Evolutionary conservation across 768 basidiomycete genomes (phyloP).

Genomic region (Boletus edulis): DNA sequence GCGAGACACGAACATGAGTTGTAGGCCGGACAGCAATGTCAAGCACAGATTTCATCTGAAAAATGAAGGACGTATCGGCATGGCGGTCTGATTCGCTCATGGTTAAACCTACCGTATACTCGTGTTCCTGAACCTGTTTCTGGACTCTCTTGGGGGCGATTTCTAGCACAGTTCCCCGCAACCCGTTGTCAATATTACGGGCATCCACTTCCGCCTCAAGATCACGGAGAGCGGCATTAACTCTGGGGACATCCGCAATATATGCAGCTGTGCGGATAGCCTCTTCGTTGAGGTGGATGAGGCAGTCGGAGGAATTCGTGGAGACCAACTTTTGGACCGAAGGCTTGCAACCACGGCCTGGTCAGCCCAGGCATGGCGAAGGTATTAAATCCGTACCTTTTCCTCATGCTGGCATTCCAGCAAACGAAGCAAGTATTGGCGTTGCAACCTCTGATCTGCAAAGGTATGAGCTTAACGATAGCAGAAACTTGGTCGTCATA

Average conservation of each 20-base stretch:
- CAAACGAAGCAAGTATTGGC: conserved; percentile 57
- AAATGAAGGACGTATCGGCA: conserved; percentile 1
- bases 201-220: conserved; percentile 52
- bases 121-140: conserved; percentile 47
- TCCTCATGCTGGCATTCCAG: conserved; percentile 83
- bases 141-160: conserved; percentile 42
- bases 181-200: conserved; percentile 37
- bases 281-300: conserved; percentile 62
- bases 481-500: conserved; percentile 30
- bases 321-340: conserved; percentile 25
- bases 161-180: conserved; percentile 43
- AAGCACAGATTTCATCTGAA: conserved; percentile 58
- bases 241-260: conserved; percentile 43
- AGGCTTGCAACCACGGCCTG: conserved; percentile 30
- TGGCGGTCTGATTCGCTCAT: not conserved
- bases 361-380: conserved; percentile 44
- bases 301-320: conserved; percentile 58
- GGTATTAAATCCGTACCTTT: conserved; percentile 48
- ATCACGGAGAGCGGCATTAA: conserved; percentile 46
- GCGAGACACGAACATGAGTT: conserved; percentile 61
- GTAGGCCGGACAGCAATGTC: conserved; percentile 56
- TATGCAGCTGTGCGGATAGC: conserved; percentile 62
- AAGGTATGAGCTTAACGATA: conserved; percentile 9
- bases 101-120: conserved; percentile 43
- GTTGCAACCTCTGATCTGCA: conserved; percentile 56